A percentile compares a stretch with the other conserved stretches of the same genome.
Conservation (phyloP, 2,329 filamentous ascomycete species). For the Endothia cerciana region DNA sequence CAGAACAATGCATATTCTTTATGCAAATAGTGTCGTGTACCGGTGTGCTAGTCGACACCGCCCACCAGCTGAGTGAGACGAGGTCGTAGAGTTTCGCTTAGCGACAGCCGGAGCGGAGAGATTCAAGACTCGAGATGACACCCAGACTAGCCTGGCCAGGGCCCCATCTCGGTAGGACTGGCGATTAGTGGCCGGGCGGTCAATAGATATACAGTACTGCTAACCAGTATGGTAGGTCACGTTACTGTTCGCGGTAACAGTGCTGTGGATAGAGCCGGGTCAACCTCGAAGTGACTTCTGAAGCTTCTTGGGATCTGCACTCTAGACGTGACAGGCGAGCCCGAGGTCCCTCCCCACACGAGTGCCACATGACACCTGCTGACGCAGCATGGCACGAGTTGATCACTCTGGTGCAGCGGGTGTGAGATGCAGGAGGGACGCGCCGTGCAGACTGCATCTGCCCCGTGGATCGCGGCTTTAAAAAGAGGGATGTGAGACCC, state of each 20-base stretch:
- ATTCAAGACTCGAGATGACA: background rate
- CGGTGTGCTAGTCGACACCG: background rate
- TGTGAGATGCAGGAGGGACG: background rate
- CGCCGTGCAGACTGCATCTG: slow-evolving; percentile 1
- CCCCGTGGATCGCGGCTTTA: background rate
- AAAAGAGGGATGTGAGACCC: background rate
- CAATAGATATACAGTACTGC: background rate
- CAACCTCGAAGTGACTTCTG: background rate
- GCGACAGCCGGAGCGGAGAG: background rate
- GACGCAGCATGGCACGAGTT: background rate
- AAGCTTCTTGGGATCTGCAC: background rate
- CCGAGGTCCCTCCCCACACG: background rate
- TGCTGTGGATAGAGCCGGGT: too few species aligned
- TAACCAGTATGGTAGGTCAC: background rate
- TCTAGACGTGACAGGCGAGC: background rate
- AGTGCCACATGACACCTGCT: slow-evolving; percentile 9
- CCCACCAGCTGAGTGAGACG: background rate
- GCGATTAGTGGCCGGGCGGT: slow-evolving; percentile 1
- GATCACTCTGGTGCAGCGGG: background rate
- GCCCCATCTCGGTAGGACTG: background rate
- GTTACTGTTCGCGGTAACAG: background rate
- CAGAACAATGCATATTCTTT: background rate
- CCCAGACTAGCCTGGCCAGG: background rate
- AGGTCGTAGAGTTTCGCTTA: background rate
- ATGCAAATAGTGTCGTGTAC: background rate